Evolutionary conservation across 352 stramenopile genomes (phyloP), one percentile per base, ranked within the genome.

Genomic region (Pythium phragmitis): DNA sequence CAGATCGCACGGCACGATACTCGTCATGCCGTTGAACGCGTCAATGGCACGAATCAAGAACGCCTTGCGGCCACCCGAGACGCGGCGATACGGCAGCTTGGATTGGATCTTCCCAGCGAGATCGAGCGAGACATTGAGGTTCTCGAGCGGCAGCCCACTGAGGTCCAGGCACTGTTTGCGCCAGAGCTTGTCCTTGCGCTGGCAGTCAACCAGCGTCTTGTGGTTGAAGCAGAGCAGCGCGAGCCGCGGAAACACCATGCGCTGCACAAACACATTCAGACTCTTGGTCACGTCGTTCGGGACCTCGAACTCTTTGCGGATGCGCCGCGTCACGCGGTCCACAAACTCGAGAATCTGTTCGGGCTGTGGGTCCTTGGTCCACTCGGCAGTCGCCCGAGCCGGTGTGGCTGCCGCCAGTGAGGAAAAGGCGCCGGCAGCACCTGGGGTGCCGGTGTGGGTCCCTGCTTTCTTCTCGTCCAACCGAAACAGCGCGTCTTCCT

Each of bases 101-200:
- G 67, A 80, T 13, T 72, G 69, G 48, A 92, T 88, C 68, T 82
- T 88, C n/a, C 57, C 60, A 0, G 86, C 85, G n/a, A 91, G 56
- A 39, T 90, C 79, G 2, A 43, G 43, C 0, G 73, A 60, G 1
- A 93, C 75, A 21, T 70, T 75, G 7, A 95, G 60, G 30, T 82
- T 86, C 62, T 93, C 84, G 72, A 93, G 78, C 4, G 78, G 70
- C 9, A 95, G 69, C 14, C 79, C 78, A 60, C 75, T 72, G 14
- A 95, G 63, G 47, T 90, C 80, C 8, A 60, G 43, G 28, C 82
- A 89, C 57, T 84, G 86, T 55, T 90, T 92, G 2, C 86, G 77
- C 86, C 86, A 95, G 28, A 92, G 49, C 48, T 91, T 91, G 70
- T 95, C 86, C 55, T 91, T 95, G 46, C 84, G 79, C 58, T 91